Evolutionary conservation across 2,329 filamentous ascomycete species (phyloP), one percentile per base, ranked within the genome.

Genomic region (Colletotrichum sojae): DNA sequence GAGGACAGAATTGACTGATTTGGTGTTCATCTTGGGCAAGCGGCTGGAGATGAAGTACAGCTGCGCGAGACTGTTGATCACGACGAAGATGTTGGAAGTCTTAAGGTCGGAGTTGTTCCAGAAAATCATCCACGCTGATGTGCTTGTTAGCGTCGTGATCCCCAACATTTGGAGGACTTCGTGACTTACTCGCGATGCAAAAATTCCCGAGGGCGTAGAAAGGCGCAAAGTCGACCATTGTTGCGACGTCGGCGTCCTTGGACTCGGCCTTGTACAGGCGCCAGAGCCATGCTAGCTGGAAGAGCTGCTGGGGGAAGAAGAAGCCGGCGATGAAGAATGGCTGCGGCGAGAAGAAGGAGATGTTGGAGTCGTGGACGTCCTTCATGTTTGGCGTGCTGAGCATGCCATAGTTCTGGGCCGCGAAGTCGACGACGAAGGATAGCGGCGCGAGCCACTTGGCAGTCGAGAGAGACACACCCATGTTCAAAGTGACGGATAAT

Each of bases 241-340:
- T 78, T 5, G 81, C 77, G 1, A 84, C 72, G 40, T 88, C 84
- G 12, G 69, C 65, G 53, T 80, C 79, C 48, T 78, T 82, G 0
- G 81, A 76, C 56, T 85, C 80, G 9, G 85, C 78, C 59, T 82
- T 84, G 79, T 83, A 88, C 2, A 90, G 78, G 69, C 84, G 82
- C 78, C 86, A 90, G 5, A 90, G 77, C 87, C 87, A 90, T 3
- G 79, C 83, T 3, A 89, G 73, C 75, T 90, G 87, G 75, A 89
- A 84, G 4, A 89, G 73, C 74, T 90, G 87, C 75, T 90, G 87
- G 0, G 86, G 86, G 75, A 88, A 88, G 81, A 90, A 90, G 80
- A 90, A 90, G 16, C 79, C 85, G 0, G 80, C 88, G 69, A 90
- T 89, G 77, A 89, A 88, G 73, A 82, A 87, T 1, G 88, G 87